Evolutionary conservation across 2,329 filamentous ascomycete species (phyloP).

Genomic region (Alternaria solani): DNA sequence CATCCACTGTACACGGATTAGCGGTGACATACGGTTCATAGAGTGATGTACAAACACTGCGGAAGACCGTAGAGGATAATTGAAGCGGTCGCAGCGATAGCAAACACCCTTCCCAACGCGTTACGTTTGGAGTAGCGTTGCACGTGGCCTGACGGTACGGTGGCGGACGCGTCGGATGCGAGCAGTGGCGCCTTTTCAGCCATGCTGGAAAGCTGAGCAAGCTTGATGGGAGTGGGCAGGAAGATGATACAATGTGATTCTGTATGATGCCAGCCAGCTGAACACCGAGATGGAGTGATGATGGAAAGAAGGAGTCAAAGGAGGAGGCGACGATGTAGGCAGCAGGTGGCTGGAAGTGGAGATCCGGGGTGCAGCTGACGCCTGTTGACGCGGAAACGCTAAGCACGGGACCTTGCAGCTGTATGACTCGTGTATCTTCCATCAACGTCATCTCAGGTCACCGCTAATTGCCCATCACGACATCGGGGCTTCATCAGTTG

Average conservation of each 20-base stretch:
- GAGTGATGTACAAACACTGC: slow-evolving; percentile 6
- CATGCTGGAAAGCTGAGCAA: slow-evolving; percentile 17
- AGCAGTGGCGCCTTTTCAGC: slow-evolving; percentile 35
- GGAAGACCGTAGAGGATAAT: slow-evolving; percentile 32
- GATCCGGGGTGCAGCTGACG: slow-evolving; percentile 32
- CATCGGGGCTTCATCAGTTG: not conserved
- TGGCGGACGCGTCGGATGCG: slow-evolving; percentile 18
- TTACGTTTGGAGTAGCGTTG: slow-evolving; percentile 23
- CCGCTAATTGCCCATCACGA: not conserved
- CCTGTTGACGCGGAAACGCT: slow-evolving; percentile 23
- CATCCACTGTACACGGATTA: slow-evolving; percentile 12
- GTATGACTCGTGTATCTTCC: slow-evolving; percentile 8
- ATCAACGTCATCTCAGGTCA: not conserved
- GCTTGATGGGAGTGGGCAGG: not conserved
- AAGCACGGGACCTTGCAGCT: slow-evolving; percentile 24
- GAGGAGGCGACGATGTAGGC: slow-evolving; percentile 14
- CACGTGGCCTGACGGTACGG: slow-evolving; percentile 20
- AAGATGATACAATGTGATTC: not conserved
- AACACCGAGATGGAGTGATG: slow-evolving; percentile 22
- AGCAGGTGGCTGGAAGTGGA: slow-evolving; percentile 27
- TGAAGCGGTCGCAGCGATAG: slow-evolving; percentile 26
- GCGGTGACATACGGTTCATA: not conserved
- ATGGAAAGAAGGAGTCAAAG: slow-evolving; percentile 7
- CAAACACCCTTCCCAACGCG: slow-evolving; percentile 26
- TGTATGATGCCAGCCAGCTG: slow-evolving; percentile 35